These are phyloP conservation scores for Curvularia lunata DNA, from an alignment of 2,329 filamentous ascomycete species.

Conservation along the genomic window DNA sequence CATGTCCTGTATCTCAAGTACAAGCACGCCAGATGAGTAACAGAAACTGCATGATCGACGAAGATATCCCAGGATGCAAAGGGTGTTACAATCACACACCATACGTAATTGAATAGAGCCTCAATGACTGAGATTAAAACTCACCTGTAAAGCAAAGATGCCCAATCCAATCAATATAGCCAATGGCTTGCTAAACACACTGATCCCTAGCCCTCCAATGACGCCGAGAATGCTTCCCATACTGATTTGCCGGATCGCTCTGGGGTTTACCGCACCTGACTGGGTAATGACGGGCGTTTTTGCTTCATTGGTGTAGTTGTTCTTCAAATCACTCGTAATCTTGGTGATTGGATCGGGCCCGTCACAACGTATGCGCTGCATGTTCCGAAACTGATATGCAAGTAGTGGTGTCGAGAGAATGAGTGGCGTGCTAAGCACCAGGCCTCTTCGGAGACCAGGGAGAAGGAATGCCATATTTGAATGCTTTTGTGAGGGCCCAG, in stretches of 20 bases:
- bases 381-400: slow-evolving; percentile 32
- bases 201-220: slow-evolving; percentile 66
- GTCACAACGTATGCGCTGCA: slow-evolving; percentile 48
- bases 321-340: slow-evolving; percentile 47
- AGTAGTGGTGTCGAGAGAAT: slow-evolving; percentile 44
- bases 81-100: neutral
- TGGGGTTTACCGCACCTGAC: slow-evolving; percentile 50
- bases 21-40: slow-evolving; percentile 17
- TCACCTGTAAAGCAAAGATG: slow-evolving; percentile 68
- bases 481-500: neutral
- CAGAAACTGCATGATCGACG: slow-evolving; percentile 8
- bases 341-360: slow-evolving; percentile 42
- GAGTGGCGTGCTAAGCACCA: slow-evolving; percentile 46
- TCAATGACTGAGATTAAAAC: slow-evolving; percentile 22
- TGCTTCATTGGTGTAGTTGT: slow-evolving; percentile 49
- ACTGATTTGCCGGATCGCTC: slow-evolving; percentile 54
- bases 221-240: slow-evolving; percentile 55
- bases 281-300: slow-evolving; percentile 48
- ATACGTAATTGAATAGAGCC: slow-evolving; percentile 4
- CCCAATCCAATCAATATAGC: slow-evolving; percentile 70
- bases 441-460: slow-evolving; percentile 49
- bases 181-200: slow-evolving; percentile 73
- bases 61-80: slow-evolving; percentile 15
- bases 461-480: slow-evolving; percentile 49
- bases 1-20: slow-evolving; percentile 8